Evolutionary conservation across 371 early-diverging fungal genomes (phyloP).

Genomic region (Sporodiniella umbellata): DNA sequence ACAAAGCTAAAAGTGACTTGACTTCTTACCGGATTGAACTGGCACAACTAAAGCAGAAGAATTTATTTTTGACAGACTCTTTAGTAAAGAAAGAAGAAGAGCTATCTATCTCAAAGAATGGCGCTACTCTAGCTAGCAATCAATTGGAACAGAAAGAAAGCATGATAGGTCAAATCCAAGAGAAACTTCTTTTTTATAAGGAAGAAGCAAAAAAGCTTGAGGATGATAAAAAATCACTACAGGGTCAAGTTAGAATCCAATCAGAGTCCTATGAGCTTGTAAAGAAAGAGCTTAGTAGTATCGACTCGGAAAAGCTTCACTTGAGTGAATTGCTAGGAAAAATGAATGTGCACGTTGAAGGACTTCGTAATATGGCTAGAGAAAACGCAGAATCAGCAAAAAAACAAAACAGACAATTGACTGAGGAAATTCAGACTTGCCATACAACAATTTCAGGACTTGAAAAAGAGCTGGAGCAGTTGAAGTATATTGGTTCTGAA

Average conservation of each 20-base stretch:
- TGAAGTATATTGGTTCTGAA: constrained; percentile 8
- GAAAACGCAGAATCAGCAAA: neutral
- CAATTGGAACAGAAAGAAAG: neutral
- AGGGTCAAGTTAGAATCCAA: neutral
- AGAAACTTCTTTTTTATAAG: neutral
- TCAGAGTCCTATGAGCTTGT: constrained; percentile 1
- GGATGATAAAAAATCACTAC: constrained; percentile 2
- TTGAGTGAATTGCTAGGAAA: constrained; percentile 4
- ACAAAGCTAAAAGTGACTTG: neutral
- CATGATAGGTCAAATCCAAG: neutral
- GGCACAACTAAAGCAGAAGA: neutral
- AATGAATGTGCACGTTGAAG: constrained; percentile 9
- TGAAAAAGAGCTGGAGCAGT: constrained; percentile 10
- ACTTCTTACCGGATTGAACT: neutral
- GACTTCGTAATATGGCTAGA: neutral
- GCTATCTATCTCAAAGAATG: neutral
- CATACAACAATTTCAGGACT: neutral
- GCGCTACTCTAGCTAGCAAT: neutral
- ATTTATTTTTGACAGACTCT: neutral
- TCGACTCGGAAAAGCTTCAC: constrained; percentile 1
- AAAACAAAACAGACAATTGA: constrained; percentile 4
- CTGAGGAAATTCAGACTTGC: constrained; percentile 6
- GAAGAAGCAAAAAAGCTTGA: neutral
- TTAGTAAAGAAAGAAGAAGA: constrained; percentile 1
- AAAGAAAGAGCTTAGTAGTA: neutral